Conservation (phyloP, 228 moss, liverwort and hornwort genomes). For the Sphagnum fallax region DNA sequence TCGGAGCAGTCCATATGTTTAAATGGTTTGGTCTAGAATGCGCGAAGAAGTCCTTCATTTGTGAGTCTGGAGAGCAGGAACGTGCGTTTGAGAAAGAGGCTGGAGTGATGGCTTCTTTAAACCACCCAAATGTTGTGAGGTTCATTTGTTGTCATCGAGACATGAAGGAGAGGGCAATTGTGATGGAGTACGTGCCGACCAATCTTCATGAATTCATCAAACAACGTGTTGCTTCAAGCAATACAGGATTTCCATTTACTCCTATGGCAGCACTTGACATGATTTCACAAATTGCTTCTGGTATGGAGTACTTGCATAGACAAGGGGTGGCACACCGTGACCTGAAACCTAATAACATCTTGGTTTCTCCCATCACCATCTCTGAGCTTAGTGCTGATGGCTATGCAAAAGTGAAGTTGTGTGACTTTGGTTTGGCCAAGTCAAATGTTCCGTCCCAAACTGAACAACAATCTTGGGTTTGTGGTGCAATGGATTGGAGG, state of each 20-base stretch:
- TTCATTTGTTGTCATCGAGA: slow-evolving; percentile 11
- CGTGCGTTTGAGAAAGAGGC: neutral
- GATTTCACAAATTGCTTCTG: slow-evolving; percentile 3
- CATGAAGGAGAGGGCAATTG: slow-evolving; percentile 1
- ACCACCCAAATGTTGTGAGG: slow-evolving; percentile 8
- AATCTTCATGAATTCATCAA: neutral
- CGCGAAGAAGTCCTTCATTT: slow-evolving; percentile 7
- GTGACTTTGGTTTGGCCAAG: no score
- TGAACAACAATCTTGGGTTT: no score
- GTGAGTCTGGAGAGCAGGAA: neutral
- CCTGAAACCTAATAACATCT: slow-evolving; percentile 10
- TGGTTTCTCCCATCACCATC: slow-evolving; percentile 7
- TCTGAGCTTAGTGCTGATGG: no score
- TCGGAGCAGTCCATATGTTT: slow-evolving; percentile 12
- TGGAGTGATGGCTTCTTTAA: neutral
- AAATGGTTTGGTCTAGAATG: slow-evolving; percentile 5
- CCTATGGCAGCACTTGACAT: neutral
- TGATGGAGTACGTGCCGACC: slow-evolving; percentile 5
- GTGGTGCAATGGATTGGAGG: no score
- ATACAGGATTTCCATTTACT: neutral
- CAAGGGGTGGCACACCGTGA: neutral
- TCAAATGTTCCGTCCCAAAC: no score
- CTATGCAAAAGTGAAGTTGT: no score
- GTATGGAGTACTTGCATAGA: neutral
- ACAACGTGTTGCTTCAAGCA: slow-evolving; percentile 5